These are phyloP conservation scores for Wickerhamiella alocasiicola DNA, from an alignment of 805 yeast genomes.

Conservation along the genomic window DNA sequence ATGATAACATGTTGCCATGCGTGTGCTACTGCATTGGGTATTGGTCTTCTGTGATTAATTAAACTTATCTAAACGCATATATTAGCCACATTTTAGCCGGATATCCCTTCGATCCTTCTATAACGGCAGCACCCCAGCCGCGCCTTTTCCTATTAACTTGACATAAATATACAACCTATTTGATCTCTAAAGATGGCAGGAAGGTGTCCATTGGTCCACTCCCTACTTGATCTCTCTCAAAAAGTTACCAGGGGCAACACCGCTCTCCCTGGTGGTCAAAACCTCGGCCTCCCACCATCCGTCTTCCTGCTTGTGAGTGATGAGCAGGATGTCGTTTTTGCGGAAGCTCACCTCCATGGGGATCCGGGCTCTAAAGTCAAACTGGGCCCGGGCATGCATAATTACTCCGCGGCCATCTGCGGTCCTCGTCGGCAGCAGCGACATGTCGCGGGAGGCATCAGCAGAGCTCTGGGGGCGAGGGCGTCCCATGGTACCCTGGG, in stretches of 20 bases:
- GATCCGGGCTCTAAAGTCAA: constrained; percentile 46
- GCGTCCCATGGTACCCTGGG: not conserved
- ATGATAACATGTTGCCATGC: too few relatives aligned
- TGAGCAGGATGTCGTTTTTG: constrained; percentile 43
- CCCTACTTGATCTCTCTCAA: constrained; percentile 19
- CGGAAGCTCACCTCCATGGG: constrained; percentile 50
- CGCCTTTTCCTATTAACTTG: too few relatives aligned
- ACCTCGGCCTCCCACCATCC: constrained; percentile 70
- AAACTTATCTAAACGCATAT: too few relatives aligned
- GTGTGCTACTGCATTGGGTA: too few relatives aligned
- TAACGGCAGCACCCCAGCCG: too few relatives aligned
- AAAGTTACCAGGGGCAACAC: constrained; percentile 55
- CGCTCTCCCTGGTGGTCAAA: constrained; percentile 29
- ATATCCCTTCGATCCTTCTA: too few relatives aligned
- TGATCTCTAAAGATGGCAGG: not conserved
- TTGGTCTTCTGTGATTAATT: too few relatives aligned
- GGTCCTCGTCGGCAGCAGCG: constrained; percentile 36
- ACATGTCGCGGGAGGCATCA: constrained; percentile 4
- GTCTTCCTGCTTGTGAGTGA: constrained; percentile 48
- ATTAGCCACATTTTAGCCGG: too few relatives aligned
- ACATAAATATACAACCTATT: not conserved
- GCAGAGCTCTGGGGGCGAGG: constrained; percentile 9
- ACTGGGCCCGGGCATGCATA: constrained; percentile 41
- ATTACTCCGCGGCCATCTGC: constrained; percentile 44
- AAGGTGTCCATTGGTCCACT: too few relatives aligned